Evolutionary conservation across 2,329 filamentous ascomycete species (phyloP), one percentile per base, ranked within the genome.

Genomic region (Mariannaea sp.): DNA sequence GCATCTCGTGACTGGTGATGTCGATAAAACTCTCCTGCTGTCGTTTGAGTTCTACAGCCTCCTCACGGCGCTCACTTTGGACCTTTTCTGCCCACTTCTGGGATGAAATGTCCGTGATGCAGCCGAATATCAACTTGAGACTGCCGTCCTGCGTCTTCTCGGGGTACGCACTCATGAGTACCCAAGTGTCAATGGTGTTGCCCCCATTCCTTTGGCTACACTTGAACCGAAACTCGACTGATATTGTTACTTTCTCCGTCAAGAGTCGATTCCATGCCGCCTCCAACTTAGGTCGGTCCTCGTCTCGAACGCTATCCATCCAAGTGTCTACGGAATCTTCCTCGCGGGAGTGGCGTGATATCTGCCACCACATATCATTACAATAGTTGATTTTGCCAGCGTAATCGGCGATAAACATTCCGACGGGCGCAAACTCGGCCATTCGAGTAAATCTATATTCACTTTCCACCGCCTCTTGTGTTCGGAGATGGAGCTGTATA

Each of bases 21-120:
- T 89, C 86, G 59, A 89, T 88, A 64, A 89, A 89, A 59, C 88
- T 88, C 61, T 85, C 82, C 60, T 85, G 82, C 57, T 88, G 85
- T 19, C 84, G 79, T 70, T 94, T 94, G 56, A 92, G 79, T 68
- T 93, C 88, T 2, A 92, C 83, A 0, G 90, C 91, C 68, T 94
- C 90, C 65, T 92, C 84, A 65, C 89, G 87, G 53, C 89, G 85
- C 38, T 86, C 81, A 63, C 83, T 90, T 70, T 95, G 89, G 27
- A 91, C 84, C 40, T 87, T 85, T 70, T 95, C 90, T 1, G 90
- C 90, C 78, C 87, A 87, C 69, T 95, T 96, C 68, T 94, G 89
- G 48, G 88, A 83, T 14, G 88, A 91, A 59, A 96, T 95, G 65
- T 95, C 90, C 0, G 90, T 93, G 45, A 95, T 87, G 65, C 86